phyloP scores from a whole-genome alignment of 2,329 filamentous ascomycete species.

The Trichoderma harzianum region DNA sequence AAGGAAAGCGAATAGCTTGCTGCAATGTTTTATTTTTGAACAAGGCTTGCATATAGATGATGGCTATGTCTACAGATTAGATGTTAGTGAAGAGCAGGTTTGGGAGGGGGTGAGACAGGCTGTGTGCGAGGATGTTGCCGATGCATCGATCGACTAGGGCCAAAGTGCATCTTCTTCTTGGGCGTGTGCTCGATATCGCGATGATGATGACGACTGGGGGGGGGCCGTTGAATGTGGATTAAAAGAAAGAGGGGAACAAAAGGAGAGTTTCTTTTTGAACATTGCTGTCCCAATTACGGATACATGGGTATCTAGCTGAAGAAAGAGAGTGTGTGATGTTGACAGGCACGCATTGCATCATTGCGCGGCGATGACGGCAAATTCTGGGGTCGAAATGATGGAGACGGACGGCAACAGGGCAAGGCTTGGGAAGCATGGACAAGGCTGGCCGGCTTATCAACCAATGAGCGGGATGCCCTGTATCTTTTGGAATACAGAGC shows the following conservation, averaged over 20 bases:
- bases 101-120: not conserved
- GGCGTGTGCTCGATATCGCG: slow-evolving; percentile 6
- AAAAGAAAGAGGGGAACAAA: not conserved
- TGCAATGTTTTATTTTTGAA: not conserved
- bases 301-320: not conserved
- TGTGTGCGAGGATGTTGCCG: not conserved
- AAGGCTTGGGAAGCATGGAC: not conserved
- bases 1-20: not conserved
- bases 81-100: not conserved
- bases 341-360: not conserved
- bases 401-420: not conserved
- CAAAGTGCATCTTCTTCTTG: not conserved
- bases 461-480: not conserved
- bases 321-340: not conserved
- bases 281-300: not conserved
- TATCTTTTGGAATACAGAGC: not conserved
- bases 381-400: not conserved
- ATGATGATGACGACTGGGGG: not conserved
- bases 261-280: not conserved
- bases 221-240: not conserved
- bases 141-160: slow-evolving; percentile 9
- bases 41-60: not conserved
- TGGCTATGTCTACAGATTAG: not conserved
- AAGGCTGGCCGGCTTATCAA: not conserved
- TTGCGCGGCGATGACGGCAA: not conserved